Evolutionary conservation across 2,329 filamentous ascomycete species (phyloP).

Genomic region (Ophiostoma piceae): DNA sequence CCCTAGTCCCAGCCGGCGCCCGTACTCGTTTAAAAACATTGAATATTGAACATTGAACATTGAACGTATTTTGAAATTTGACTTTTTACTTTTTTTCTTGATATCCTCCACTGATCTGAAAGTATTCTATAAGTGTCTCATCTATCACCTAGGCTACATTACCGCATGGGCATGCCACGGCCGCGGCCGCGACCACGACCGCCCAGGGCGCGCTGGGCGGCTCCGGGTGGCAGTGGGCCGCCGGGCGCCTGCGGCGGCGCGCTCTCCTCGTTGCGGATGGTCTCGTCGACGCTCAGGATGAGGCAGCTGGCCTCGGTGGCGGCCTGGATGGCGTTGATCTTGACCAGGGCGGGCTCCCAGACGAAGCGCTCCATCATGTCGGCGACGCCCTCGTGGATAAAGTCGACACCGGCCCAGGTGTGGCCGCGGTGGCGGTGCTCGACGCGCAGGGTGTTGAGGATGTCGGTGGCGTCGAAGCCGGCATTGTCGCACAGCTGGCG

Average conservation of each 20-base stretch:
- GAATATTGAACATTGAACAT: background rate
- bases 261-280: conserved; percentile 96
- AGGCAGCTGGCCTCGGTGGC: conserved; percentile 92
- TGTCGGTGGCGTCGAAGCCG: conserved; percentile 96
- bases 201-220: conserved; percentile 77
- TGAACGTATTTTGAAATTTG: background rate
- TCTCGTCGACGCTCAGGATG: conserved; percentile 95
- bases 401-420: conserved; percentile 94
- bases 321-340: conserved; percentile 94
- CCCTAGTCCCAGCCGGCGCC: background rate
- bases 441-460: conserved; percentile 90
- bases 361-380: conserved; percentile 96
- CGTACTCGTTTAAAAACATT: background rate
- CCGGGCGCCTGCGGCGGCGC: conserved; percentile 74
- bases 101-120: background rate
- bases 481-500: conserved; percentile 98
- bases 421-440: conserved; percentile 94
- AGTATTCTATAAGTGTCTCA: background rate
- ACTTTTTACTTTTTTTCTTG: conserved; percentile 5
- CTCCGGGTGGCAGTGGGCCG: conserved; percentile 68
- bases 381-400: conserved; percentile 81
- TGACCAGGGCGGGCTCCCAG: conserved; percentile 94
- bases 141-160: conserved; percentile 27
- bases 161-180: conserved; percentile 84
- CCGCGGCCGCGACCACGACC: conserved; percentile 59